A percentile compares a stretch with the other conserved stretches of the same genome.
phyloP scores from a whole-genome alignment of 768 basidiomycete species.

The Termitomyces sp. region DNA sequence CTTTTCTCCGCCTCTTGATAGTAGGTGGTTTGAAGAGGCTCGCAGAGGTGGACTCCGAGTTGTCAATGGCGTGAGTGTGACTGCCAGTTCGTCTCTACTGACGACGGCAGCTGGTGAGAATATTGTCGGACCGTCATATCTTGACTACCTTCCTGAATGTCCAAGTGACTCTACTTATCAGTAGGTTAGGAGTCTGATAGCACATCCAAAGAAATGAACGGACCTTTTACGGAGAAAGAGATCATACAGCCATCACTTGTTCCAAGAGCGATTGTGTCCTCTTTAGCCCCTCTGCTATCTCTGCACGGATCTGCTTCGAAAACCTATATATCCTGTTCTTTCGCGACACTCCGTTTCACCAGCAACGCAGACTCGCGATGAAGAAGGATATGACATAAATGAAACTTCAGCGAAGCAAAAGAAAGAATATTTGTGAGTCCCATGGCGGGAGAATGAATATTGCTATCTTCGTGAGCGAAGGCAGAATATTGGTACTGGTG shows the following conservation, averaged over 20 bases:
- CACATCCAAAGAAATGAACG: slow-evolving; percentile 63
- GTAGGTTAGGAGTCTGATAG: slow-evolving; percentile 53
- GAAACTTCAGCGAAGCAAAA: slow-evolving; percentile 59
- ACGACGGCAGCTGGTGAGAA: slow-evolving; percentile 77
- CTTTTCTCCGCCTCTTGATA: slow-evolving; percentile 54
- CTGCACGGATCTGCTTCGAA: slow-evolving; percentile 91
- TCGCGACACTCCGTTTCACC: slow-evolving; percentile 79
- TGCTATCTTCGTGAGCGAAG: slow-evolving; percentile 83
- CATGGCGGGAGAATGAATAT: slow-evolving; percentile 86
- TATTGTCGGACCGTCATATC: slow-evolving; percentile 36
- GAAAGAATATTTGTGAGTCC: slow-evolving; percentile 64
- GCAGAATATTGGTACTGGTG: slow-evolving; percentile 75
- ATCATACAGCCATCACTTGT: slow-evolving; percentile 30
- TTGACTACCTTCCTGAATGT: slow-evolving; percentile 48
- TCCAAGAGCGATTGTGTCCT: slow-evolving; percentile 68
- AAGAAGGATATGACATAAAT: slow-evolving; percentile 81
- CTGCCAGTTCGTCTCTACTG: slow-evolving; percentile 25
- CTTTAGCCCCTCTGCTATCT: slow-evolving; percentile 87
- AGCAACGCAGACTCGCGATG: slow-evolving; percentile 80
- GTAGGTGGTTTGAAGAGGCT: slow-evolving; percentile 34
- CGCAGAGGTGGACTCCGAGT: slow-evolving; percentile 59
- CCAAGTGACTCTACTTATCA: slow-evolving; percentile 57
- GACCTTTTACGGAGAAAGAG: slow-evolving; percentile 25
- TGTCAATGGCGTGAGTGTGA: slow-evolving; percentile 46
- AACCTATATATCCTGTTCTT: slow-evolving; percentile 83